A percentile compares a stretch with the other conserved stretches of the same genome.
phyloP scores from a whole-genome alignment of 208 protist species.

The Lotmaria passim region DNA sequence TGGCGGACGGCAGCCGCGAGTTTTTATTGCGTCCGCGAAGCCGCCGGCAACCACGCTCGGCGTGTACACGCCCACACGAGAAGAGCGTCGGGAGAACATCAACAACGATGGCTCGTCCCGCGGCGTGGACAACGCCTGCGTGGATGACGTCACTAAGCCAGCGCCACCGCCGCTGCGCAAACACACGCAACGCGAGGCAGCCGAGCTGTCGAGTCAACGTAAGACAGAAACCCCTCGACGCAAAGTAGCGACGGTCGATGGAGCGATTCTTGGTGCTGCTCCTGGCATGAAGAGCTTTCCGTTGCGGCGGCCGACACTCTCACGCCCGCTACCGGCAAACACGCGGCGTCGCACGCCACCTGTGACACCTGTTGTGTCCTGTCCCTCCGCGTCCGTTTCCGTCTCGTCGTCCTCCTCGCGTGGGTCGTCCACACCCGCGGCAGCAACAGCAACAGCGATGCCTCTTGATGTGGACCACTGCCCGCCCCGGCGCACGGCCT shows the following conservation, averaged over 20 bases:
- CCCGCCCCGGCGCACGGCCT: background rate
- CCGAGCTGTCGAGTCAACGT: slow-evolving; percentile 1
- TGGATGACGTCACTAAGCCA: background rate
- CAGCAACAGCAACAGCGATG: background rate
- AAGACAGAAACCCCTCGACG: background rate
- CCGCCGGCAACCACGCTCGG: background rate
- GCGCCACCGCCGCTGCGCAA: slow-evolving; percentile 23
- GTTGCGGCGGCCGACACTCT: background rate
- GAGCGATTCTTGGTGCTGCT: no score
- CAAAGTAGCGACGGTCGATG: background rate
- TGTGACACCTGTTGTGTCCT: no score
- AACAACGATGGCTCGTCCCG: background rate
- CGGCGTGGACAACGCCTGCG: background rate
- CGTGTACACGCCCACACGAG: background rate
- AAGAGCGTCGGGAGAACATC: background rate
- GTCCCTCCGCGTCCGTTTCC: slow-evolving; percentile 16
- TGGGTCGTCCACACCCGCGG: background rate
- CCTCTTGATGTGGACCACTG: background rate
- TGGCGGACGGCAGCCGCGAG: background rate
- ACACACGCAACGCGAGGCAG: slow-evolving; percentile 30
- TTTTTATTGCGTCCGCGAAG: background rate
- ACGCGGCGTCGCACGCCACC: no score
- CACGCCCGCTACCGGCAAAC: background rate
- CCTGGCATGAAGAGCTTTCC: no score
- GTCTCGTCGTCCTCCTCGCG: slow-evolving; percentile 15